A percentile compares a stretch with the other conserved stretches of the same genome.
These are phyloP conservation scores for Epichloe amarillans DNA, from an alignment of 2,329 filamentous ascomycete species.

Conservation along the genomic window DNA sequence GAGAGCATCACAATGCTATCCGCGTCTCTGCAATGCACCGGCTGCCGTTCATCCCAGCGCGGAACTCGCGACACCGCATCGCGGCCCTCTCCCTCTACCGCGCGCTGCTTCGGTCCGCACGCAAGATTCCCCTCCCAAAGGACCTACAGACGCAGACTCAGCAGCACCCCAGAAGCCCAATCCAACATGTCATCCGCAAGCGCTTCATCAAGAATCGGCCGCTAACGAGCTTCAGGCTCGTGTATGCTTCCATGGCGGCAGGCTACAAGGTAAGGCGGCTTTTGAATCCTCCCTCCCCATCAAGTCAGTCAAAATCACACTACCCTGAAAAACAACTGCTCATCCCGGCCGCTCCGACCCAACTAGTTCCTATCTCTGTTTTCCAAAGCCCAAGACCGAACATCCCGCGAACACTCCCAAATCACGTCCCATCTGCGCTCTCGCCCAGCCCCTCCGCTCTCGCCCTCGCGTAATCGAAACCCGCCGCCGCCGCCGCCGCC, in stretches of 20 bases:
- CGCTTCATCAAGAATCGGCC: conserved; percentile 48
- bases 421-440: conserved; percentile 28
- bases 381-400: conserved; percentile 22
- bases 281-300: no score
- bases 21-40: conserved; percentile 13
- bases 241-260: conserved; percentile 47
- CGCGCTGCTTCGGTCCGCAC: conserved; percentile 49
- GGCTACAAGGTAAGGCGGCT: conserved; percentile 48
- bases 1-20: background rate
- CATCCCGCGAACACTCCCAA: conserved; percentile 26
- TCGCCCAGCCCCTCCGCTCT: conserved; percentile 9
- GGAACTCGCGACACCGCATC: conserved; percentile 37
- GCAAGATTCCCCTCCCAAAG: conserved; percentile 37
- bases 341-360: background rate
- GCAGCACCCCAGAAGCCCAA: conserved; percentile 8
- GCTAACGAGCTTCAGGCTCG: conserved; percentile 44
- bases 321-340: background rate
- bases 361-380: conserved; percentile 27
- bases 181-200: conserved; percentile 40
- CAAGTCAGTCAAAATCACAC: no score
- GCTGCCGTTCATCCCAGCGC: conserved; percentile 30
- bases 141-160: conserved; percentile 15
- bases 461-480: conserved; percentile 8
- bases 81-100: conserved; percentile 59
- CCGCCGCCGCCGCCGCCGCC: conserved; percentile 6